Conservation (phyloP, 257 asterid species). For the Apocynum venetum region DNA sequence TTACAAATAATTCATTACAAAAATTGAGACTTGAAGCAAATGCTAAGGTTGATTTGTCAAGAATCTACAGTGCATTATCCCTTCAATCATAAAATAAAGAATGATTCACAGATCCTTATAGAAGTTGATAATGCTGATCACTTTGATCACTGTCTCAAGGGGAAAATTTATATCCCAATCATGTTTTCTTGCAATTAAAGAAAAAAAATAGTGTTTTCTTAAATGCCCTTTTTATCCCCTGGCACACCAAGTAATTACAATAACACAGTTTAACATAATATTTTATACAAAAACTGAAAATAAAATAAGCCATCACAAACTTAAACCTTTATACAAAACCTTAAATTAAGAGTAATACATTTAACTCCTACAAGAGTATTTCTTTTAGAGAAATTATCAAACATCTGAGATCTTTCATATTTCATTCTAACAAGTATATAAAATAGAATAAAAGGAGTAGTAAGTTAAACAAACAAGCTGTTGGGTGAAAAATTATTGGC, state of each 20-base stretch:
- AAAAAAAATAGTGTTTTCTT: not conserved
- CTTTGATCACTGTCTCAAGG: not conserved
- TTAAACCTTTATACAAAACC: too few species aligned
- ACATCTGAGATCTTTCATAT: not conserved
- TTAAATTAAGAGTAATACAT: too few species aligned
- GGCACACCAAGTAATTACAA: not conserved
- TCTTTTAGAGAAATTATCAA: not conserved
- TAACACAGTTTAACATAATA: not conserved
- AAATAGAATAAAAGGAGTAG: not conserved
- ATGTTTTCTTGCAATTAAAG: not conserved
- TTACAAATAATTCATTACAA: not conserved
- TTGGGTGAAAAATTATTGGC: constrained; percentile 6
- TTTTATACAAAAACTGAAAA: too few species aligned
- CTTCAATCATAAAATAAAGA: constrained; percentile 1
- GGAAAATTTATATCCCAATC: too few species aligned
- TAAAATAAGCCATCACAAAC: not conserved
- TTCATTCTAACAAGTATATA: not conserved
- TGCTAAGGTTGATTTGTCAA: not conserved
- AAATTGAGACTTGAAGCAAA: not conserved
- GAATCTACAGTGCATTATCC: not conserved
- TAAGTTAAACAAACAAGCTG: not conserved
- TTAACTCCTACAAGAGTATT: not conserved
- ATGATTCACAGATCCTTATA: not conserved
- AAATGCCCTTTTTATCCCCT: not conserved
- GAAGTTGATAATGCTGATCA: not conserved